Conservation (phyloP, 2,329 filamentous ascomycete species). For the Calonectria pseudoreteaudii region DNA sequence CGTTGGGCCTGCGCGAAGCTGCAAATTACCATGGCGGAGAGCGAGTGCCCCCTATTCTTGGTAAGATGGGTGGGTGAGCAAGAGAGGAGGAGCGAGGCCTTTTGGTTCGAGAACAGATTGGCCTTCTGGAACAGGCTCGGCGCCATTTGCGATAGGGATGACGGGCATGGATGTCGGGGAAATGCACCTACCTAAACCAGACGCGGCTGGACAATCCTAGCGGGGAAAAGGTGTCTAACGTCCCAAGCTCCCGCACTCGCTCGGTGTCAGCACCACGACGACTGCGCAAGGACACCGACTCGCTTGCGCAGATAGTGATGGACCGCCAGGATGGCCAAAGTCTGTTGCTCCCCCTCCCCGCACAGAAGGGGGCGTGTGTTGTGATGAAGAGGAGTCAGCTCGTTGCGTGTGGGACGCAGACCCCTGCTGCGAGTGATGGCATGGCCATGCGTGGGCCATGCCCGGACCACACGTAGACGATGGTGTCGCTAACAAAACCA, state of each 20-base stretch:
- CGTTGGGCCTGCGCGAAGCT: not conserved
- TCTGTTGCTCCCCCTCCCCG: not conserved
- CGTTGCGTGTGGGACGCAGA: constrained; percentile 2
- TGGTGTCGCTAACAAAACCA: constrained; percentile 10
- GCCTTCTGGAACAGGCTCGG: not conserved
- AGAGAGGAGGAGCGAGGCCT: not conserved
- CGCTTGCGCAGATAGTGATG: not conserved
- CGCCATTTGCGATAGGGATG: not conserved
- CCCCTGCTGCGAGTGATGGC: not conserved
- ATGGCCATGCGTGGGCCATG: not conserved
- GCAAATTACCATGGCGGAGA: not conserved
- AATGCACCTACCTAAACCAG: constrained; percentile 25
- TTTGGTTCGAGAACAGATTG: not conserved
- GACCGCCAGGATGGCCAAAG: not conserved
- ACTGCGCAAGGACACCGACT: not conserved
- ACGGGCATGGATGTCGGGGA: not conserved
- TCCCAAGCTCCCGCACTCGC: not conserved
- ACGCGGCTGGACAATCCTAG: not conserved
- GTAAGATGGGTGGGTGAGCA: not conserved
- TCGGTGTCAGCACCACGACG: not conserved
- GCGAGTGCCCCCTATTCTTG: not conserved
- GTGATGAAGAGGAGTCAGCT: not conserved
- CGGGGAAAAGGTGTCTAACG: not conserved
- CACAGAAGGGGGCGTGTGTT: not conserved
- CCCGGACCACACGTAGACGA: not conserved